phyloP scores from a whole-genome alignment of 23 red algal species.

The Pyropia haitanensis region DNA sequence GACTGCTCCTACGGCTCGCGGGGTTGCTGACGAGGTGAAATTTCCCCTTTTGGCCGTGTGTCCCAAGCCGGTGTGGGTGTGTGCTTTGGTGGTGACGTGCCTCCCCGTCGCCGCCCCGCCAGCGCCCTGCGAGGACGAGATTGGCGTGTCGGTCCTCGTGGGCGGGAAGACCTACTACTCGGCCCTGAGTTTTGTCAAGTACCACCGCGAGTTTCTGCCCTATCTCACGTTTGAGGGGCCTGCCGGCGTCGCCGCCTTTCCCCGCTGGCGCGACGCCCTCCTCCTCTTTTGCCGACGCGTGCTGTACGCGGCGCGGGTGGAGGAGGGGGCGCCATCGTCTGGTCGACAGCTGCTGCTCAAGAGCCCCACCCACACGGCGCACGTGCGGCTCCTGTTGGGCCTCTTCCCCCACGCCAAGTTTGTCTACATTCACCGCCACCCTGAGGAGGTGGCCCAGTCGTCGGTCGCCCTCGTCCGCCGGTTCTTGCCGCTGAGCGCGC shows the following conservation, averaged over 20 bases:
- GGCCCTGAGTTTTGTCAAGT: not conserved
- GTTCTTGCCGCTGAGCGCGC: no score
- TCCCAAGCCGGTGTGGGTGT: no score
- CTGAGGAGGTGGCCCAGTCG: not conserved
- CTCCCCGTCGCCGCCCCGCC: not conserved
- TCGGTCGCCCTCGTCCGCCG: not conserved
- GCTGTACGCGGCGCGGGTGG: not conserved
- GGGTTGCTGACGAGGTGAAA: no score
- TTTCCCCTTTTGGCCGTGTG: no score
- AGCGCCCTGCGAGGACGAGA: not conserved
- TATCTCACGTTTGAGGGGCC: not conserved
- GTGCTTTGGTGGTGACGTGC: no score
- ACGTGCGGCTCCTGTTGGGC: not conserved
- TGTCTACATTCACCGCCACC: not conserved
- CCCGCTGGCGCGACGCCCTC: slow-evolving; percentile 1
- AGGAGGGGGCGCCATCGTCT: not conserved
- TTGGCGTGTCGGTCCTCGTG: not conserved
- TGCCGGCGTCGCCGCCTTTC: not conserved
- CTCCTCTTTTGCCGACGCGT: not conserved
- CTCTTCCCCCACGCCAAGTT: slow-evolving; percentile 2
- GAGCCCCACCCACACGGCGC: not conserved
- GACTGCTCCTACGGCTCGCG: no score
- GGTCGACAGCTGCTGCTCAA: slow-evolving; percentile 3
- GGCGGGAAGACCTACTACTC: not conserved
- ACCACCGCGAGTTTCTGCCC: not conserved